Evolutionary conservation across 768 basidiomycete species (phyloP).

Genomic region (Pulveroboletus sp.): DNA sequence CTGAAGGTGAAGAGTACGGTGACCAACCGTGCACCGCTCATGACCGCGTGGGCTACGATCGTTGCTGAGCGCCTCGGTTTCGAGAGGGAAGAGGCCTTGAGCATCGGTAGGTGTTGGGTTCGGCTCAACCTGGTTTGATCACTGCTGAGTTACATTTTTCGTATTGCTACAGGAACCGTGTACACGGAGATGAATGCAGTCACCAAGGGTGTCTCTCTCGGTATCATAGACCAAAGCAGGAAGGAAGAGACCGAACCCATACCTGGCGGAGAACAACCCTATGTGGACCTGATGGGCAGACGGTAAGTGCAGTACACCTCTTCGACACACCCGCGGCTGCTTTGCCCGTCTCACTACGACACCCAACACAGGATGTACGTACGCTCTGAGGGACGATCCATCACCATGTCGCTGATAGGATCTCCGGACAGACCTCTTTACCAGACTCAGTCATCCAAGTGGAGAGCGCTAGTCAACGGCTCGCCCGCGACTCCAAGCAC

Average conservation of each 20-base stretch:
- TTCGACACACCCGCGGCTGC: no score
- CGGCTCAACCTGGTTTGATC: neutral
- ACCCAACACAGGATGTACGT: slow-evolving; percentile 39
- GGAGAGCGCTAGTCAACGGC: slow-evolving; percentile 78
- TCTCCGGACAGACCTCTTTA: slow-evolving; percentile 63
- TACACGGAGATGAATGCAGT: slow-evolving; percentile 93
- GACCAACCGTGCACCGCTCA: slow-evolving; percentile 88
- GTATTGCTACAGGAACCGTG: slow-evolving; percentile 60
- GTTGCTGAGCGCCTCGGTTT: slow-evolving; percentile 88
- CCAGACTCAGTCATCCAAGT: slow-evolving; percentile 60
- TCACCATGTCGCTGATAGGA: slow-evolving; percentile 3
- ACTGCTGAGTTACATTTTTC: neutral
- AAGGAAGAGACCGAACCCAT: slow-evolving; percentile 53
- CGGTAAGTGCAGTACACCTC: no score
- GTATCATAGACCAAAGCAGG: slow-evolving; percentile 60
- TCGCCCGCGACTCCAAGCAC: slow-evolving; percentile 63
- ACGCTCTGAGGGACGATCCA: neutral
- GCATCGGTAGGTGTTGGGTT: slow-evolving; percentile 64
- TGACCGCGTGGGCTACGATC: slow-evolving; percentile 90
- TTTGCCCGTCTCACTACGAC: neutral
- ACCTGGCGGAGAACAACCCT: slow-evolving; percentile 66
- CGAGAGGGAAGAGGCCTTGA: slow-evolving; percentile 82
- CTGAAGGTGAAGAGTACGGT: slow-evolving; percentile 59
- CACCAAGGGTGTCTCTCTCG: slow-evolving; percentile 79
- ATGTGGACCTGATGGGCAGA: slow-evolving; percentile 81